phyloP scores from a whole-genome alignment of 257 asterid species.

The Plantago elongata region DNA sequence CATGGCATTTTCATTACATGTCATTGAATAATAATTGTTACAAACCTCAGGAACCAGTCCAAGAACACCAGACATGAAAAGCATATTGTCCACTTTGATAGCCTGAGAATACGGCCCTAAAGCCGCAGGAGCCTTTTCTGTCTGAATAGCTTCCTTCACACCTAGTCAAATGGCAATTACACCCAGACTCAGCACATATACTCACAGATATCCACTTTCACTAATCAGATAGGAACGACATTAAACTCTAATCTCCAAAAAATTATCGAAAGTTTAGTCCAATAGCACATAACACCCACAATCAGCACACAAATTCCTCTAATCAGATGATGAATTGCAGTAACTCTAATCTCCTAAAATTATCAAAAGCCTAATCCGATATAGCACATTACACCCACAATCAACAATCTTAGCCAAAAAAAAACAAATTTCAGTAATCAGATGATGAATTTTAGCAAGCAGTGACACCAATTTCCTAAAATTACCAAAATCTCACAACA shows the following conservation, averaged over 20 bases:
- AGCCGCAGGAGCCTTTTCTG: constrained; percentile 94
- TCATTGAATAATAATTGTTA: neutral
- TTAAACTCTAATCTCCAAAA: constrained; percentile 3
- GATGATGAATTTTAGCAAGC: neutral
- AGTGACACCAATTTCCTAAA: constrained; percentile 1
- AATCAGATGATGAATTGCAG: no score
- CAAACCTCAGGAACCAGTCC: constrained; percentile 84
- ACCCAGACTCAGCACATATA: neutral
- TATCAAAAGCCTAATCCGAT: no score
- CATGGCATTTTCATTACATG: neutral
- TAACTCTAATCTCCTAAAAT: no score
- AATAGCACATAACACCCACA: no score
- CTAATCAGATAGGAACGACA: neutral
- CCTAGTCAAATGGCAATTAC: constrained; percentile 27
- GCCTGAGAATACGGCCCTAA: constrained; percentile 97
- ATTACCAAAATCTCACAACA: constrained; percentile 3
- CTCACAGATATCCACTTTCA: neutral
- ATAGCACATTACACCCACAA: neutral
- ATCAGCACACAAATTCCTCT: no score
- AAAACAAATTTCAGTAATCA: neutral
- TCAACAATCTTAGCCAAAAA: neutral
- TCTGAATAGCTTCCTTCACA: constrained; percentile 67
- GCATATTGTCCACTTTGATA: constrained; percentile 70
- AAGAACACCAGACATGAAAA: constrained; percentile 76
- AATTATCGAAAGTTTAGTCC: neutral